phyloP scores from a whole-genome alignment of 306 rosid genomes.

The Cucurbita moschata region DNA sequence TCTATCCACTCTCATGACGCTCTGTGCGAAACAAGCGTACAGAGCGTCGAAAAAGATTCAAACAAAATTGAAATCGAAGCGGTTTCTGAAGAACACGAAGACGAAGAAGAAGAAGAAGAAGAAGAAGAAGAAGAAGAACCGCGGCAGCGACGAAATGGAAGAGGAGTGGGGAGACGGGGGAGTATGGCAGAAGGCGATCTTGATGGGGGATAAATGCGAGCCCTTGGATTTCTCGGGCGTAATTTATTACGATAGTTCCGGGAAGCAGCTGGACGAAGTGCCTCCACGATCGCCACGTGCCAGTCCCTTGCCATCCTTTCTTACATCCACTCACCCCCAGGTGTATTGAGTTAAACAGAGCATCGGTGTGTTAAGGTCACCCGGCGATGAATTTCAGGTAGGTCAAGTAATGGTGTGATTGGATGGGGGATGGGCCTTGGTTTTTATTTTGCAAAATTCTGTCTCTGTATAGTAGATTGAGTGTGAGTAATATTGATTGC shows the following conservation, averaged over 20 bases:
- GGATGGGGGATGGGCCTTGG: neutral
- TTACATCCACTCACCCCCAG: conserved; percentile 12
- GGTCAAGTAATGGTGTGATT: neutral
- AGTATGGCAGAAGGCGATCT: conserved; percentile 78
- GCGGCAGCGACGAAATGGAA: neutral
- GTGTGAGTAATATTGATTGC: neutral
- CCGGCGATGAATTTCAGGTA: neutral
- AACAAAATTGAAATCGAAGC: neutral
- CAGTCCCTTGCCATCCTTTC: conserved; percentile 64
- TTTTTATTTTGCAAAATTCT: neutral
- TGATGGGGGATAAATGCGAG: conserved; percentile 85
- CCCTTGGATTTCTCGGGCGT: conserved; percentile 84
- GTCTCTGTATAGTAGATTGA: neutral
- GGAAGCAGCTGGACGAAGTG: conserved; percentile 31
- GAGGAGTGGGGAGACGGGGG: conserved; percentile 70
- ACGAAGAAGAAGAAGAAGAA: too few relatives aligned
- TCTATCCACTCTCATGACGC: conserved; percentile 25
- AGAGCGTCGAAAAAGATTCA: conserved; percentile 2
- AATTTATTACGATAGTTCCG: conserved; percentile 50
- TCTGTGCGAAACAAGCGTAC: conserved; percentile 25
- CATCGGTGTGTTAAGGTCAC: neutral
- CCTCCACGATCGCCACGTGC: conserved; percentile 73
- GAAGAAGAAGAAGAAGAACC: conserved; percentile 17
- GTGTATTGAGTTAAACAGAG: neutral
- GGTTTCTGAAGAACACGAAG: conserved; percentile 27